Evolutionary conservation across 1,139 yeast species (phyloP), one percentile per base, ranked within the genome.

Genomic region (Saccharomyces hybrid): DNA sequence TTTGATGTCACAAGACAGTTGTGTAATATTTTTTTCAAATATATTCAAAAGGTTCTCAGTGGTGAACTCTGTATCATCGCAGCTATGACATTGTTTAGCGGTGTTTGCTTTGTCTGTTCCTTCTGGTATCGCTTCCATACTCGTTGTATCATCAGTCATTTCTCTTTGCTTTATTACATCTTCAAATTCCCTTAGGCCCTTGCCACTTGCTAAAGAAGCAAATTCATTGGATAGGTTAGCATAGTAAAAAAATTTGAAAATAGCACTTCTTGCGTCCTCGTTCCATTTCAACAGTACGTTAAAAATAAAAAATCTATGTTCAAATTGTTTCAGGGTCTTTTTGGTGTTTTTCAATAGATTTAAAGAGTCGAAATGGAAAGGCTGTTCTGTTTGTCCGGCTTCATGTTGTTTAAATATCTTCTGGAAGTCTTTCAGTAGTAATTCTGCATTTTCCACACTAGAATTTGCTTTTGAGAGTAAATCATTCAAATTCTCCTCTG

Each of bases 231-330:
- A 73, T 48, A 83, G 80, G 25, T 80, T 77, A 8, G 84, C 76
- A 52, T 81, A 76, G 57, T 84, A 86, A 42, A 85, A 68, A 63
- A 88, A 88, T 46, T 81, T 77, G 61, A 79, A 75, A 53, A 89
- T 73, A 38, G 80, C 76, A 60, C 87, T 81, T 52, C 95, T 75
- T 11, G 85, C 75, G 6, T 74, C 68, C 57, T 86, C 85, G 66
- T 86, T 84, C 97, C 97, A 90, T 61, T 83, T 86, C 64, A 90
- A 68, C 62, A 83, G 81, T 68, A 90, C 77, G 61, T 86, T 84
- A 64, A 90, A 95, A 32, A 91, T 75, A 57, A 86, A 83, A 66
- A 87, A 91, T 53, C 95, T 75, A 66, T 93, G 91, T 59, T 83
- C 84, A 71, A 83, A 90, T 16, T 68, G 64, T 34, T 68, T 59